Conservation (phyloP, 768 basidiomycete species). For the Amanita subjunquillea region DNA sequence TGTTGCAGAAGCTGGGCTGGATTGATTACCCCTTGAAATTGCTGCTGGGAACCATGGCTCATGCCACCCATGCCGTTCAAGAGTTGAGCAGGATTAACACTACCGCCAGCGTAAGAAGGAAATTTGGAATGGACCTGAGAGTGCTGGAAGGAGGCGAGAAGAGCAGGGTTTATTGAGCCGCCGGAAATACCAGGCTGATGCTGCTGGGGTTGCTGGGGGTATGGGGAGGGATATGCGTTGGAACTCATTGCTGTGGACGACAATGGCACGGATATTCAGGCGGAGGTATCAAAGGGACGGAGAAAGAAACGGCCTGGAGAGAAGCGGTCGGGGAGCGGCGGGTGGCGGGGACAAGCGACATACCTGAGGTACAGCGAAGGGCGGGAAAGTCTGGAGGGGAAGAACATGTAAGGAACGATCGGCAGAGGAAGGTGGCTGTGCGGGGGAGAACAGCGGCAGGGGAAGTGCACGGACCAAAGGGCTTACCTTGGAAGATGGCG, state of each 20-base stretch:
- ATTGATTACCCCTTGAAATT: conserved; percentile 17
- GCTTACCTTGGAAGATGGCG: conserved; percentile 4
- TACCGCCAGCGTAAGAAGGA: conserved; percentile 3
- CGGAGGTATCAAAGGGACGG: not conserved
- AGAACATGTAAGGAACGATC: conserved; percentile 7
- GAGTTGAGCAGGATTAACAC: conserved; percentile 7
- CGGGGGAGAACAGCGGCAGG: not conserved
- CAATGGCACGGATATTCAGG: conserved; percentile 5
- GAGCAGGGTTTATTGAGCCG: conserved; percentile 20
- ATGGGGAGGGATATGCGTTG: conserved; percentile 12
- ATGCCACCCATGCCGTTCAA: conserved; percentile 9
- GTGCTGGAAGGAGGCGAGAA: conserved; percentile 21
- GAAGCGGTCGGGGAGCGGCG: not conserved
- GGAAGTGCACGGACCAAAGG: conserved; percentile 7
- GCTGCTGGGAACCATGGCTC: conserved; percentile 3
- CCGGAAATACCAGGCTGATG: conserved; percentile 3
- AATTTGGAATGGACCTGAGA: conserved; percentile 8
- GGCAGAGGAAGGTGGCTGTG: conserved; percentile 6
- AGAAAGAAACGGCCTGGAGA: not conserved
- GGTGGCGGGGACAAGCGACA: conserved; percentile 2
- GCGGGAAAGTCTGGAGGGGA: conserved; percentile 3
- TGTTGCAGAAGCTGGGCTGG: conserved; percentile 28
- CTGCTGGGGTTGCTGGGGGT: conserved; percentile 6
- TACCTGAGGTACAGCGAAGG: conserved; percentile 1
- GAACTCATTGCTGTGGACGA: conserved; percentile 9